Percentiles rank a stretch among this genome's conserved stretches.
Conservation (phyloP, 2,329 filamentous ascomycete species). For the Paraphoma chrysanthemicola region DNA sequence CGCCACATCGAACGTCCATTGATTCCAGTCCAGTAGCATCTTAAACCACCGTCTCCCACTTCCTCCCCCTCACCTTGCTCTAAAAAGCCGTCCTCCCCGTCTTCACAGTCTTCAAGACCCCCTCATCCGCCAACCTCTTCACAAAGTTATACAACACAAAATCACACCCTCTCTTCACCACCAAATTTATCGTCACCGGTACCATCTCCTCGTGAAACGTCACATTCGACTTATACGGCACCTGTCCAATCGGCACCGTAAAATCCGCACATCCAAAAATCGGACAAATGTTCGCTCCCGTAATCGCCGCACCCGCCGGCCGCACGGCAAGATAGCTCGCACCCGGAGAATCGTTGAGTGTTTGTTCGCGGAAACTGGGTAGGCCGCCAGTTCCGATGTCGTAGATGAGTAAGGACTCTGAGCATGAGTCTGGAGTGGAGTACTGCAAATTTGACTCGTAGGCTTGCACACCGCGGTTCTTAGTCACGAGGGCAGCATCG, state of each 20-base stretch:
- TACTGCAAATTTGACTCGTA: slow-evolving; percentile 49
- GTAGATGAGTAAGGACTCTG: slow-evolving; percentile 51
- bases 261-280: slow-evolving; percentile 51
- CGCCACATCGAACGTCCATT: no score
- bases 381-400: slow-evolving; percentile 54
- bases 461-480: slow-evolving; percentile 46
- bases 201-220: slow-evolving; percentile 51
- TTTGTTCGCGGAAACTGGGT: slow-evolving; percentile 49
- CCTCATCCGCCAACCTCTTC: slow-evolving; percentile 49
- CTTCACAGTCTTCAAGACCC: slow-evolving; percentile 48
- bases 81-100: slow-evolving; percentile 50
- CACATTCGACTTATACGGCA: slow-evolving; percentile 49
- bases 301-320: slow-evolving; percentile 38
- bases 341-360: slow-evolving; percentile 39
- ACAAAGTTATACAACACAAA: slow-evolving; percentile 53
- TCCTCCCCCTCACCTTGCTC: no score
- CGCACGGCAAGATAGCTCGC: slow-evolving; percentile 44
- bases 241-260: slow-evolving; percentile 54
- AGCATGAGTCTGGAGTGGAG: slow-evolving; percentile 48
- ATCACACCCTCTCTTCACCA: slow-evolving; percentile 54
- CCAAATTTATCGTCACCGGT: slow-evolving; percentile 52
- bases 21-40: no score
- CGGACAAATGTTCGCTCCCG: slow-evolving; percentile 45
- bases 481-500: slow-evolving; percentile 29
- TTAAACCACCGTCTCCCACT: no score